Evolutionary conservation across 177 flowering plant genomes (phyloP).

Genomic region (Vitis hybrid): DNA sequence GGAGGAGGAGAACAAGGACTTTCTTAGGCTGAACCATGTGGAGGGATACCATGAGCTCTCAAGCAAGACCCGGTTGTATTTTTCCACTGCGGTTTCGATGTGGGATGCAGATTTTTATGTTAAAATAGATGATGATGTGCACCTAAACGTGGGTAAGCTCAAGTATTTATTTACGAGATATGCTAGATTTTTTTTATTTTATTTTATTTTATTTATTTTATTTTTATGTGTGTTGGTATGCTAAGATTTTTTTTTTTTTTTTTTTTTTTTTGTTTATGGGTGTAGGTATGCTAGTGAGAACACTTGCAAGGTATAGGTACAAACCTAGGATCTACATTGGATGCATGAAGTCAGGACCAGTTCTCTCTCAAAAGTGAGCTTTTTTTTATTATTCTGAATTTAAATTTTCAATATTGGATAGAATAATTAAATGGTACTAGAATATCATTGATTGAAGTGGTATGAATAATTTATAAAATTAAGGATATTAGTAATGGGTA

Average conservation of each 20-base stretch:
- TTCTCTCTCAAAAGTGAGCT: conserved; percentile 72
- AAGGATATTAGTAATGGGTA: too few species aligned
- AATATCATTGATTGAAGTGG: too few species aligned
- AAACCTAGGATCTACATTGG: conserved; percentile 77
- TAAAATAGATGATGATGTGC: conserved; percentile 92
- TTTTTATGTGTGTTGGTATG: neutral
- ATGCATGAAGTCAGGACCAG: conserved; percentile 97
- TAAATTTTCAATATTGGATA: too few species aligned
- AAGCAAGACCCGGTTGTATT: conserved; percentile 67
- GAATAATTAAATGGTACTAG: too few species aligned
- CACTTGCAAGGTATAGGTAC: conserved; percentile 43
- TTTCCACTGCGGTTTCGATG: conserved; percentile 54
- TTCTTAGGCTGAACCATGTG: conserved; percentile 64
- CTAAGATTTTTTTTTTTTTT: neutral
- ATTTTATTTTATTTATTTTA: neutral
- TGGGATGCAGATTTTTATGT: conserved; percentile 92
- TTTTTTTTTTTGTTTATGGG: neutral
- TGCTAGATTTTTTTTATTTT: neutral
- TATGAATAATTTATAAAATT: too few species aligned
- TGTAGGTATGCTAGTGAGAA: conserved; percentile 50
- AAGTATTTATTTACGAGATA: neutral
- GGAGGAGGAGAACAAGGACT: conserved; percentile 58
- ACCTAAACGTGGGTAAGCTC: conserved; percentile 59
- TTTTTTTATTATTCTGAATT: neutral
- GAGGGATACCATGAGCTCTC: conserved; percentile 89